phyloP scores from a whole-genome alignment of 192 early-diverging fungal genomes.

The Thamnidium elegans region DNA sequence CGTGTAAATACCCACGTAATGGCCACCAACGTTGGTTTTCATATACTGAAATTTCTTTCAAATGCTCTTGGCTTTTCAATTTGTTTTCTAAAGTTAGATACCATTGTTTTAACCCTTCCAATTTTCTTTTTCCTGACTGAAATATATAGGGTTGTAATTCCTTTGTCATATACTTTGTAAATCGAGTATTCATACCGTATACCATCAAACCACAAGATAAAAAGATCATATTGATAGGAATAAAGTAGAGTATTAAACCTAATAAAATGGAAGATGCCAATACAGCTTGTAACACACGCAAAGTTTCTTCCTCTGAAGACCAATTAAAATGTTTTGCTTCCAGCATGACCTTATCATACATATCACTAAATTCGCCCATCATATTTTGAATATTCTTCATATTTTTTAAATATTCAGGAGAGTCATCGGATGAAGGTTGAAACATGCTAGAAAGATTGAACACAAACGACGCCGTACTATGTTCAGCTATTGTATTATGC shows the following conservation, averaged over 20 bases:
- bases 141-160: slow-evolving; percentile 13
- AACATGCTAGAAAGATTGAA: slow-evolving; percentile 9
- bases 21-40: slow-evolving; percentile 20
- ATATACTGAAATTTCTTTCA: slow-evolving; percentile 29
- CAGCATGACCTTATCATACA: slow-evolving; percentile 43
- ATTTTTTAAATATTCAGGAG: slow-evolving; percentile 64
- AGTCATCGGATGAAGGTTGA: slow-evolving; percentile 27
- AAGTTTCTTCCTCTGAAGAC: slow-evolving; percentile 42
- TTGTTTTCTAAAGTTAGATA: slow-evolving; percentile 15
- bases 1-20: background rate
- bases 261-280: slow-evolving; percentile 39
- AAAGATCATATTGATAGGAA: slow-evolving; percentile 48
- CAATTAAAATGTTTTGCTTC: slow-evolving; percentile 46
- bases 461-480: background rate
- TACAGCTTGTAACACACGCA: slow-evolving; percentile 41
- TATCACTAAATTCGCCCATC: slow-evolving; percentile 61
- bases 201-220: slow-evolving; percentile 49
- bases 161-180: slow-evolving; percentile 36
- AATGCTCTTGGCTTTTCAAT: background rate
- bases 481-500: background rate
- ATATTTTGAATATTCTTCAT: slow-evolving; percentile 75
- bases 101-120: background rate
- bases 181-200: slow-evolving; percentile 61
- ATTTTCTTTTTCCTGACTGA: background rate
- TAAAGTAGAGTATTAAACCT: slow-evolving; percentile 38